A percentile compares a stretch with the other conserved stretches of the same genome.
These are phyloP conservation scores for Podosphaera aphanis DNA, from an alignment of 2,329 filamentous ascomycete genomes.

Conservation along the genomic window DNA sequence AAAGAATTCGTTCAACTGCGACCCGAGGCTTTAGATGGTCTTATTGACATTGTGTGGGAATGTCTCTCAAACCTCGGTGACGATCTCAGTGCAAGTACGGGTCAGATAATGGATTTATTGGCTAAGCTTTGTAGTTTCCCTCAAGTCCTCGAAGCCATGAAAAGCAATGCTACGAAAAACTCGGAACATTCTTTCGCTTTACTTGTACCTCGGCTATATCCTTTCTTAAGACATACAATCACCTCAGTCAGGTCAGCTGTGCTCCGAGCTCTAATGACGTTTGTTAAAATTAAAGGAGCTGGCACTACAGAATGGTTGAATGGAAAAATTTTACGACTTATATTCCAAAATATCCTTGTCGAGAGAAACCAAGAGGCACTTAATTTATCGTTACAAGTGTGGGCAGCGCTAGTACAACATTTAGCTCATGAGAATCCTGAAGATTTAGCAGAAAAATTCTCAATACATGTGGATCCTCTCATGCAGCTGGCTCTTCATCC, in stretches of 20 bases:
- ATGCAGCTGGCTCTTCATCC: conserved; percentile 71
- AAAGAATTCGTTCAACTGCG: conserved; percentile 81
- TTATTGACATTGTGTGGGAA: conserved; percentile 93
- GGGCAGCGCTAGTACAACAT: conserved; percentile 52
- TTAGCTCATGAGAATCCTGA: conserved; percentile 34
- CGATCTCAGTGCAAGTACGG: conserved; percentile 88
- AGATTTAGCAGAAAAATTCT: conserved; percentile 49
- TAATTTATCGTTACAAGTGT: conserved; percentile 64
- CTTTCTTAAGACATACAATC: conserved; percentile 90
- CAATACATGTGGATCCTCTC: conserved; percentile 53
- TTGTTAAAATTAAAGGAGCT: conserved; percentile 63
- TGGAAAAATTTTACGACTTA: conserved; percentile 63
- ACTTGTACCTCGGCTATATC: conserved; percentile 79
- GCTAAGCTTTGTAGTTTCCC: conserved; percentile 90
- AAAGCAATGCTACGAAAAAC: conserved; percentile 60
- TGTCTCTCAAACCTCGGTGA: conserved; percentile 92
- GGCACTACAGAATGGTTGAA: conserved; percentile 76
- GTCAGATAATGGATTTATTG: conserved; percentile 92
- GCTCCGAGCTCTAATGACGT: conserved; percentile 75
- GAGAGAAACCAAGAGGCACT: conserved; percentile 72
- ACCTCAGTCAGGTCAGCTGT: conserved; percentile 87
- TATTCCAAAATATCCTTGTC: conserved; percentile 88
- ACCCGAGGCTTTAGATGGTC: conserved; percentile 48
- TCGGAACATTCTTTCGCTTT: conserved; percentile 76
- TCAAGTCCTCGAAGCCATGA: conserved; percentile 84